Percentiles rank a stretch among this genome's conserved stretches.
phyloP scores from a whole-genome alignment of 805 yeast genomes.

The Sungouiella blattae region DNA sequence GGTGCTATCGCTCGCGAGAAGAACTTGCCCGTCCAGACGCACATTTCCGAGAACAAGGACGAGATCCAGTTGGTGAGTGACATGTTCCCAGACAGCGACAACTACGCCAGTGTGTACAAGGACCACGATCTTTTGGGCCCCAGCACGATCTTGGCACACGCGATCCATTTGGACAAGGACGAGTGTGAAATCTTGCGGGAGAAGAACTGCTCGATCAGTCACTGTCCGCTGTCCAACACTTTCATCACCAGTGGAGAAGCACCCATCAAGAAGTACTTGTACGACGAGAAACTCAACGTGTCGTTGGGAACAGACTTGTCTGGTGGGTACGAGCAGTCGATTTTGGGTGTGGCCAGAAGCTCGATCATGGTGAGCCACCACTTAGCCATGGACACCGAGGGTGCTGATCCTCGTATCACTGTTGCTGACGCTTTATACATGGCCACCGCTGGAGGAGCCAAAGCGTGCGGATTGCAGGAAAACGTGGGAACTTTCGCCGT shows the following conservation, averaged over 20 bases:
- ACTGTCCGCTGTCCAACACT: slow-evolving; percentile 91
- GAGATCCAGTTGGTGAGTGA: slow-evolving; percentile 74
- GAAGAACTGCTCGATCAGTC: slow-evolving; percentile 71
- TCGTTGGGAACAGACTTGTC: slow-evolving; percentile 53
- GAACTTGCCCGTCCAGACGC: slow-evolving; percentile 78
- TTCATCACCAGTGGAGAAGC: slow-evolving; percentile 90
- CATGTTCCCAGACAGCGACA: slow-evolving; percentile 65
- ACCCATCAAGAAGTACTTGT: slow-evolving; percentile 54
- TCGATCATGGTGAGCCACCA: slow-evolving; percentile 41
- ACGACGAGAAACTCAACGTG: slow-evolving; percentile 66
- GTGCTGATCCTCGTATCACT: slow-evolving; percentile 6
- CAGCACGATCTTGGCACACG: slow-evolving; percentile 85
- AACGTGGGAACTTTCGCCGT: slow-evolving; percentile 65
- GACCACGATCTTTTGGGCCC: slow-evolving; percentile 54
- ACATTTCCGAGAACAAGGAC: slow-evolving; percentile 72
- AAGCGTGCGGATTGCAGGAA: slow-evolving; percentile 56
- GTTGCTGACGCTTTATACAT: slow-evolving; percentile 66
- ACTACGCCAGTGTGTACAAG: slow-evolving; percentile 78
- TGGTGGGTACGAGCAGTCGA: slow-evolving; percentile 41
- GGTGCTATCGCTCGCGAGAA: slow-evolving; percentile 52
- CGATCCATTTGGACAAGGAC: slow-evolving; percentile 64
- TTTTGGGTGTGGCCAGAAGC: slow-evolving; percentile 31
- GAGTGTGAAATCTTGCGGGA: slow-evolving; percentile 59
- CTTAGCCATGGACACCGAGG: slow-evolving; percentile 24
- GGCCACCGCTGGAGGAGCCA: slow-evolving; percentile 90